Conservation (phyloP, 192 early-diverging fungal genomes). For the Coemansia sp. region DNA sequence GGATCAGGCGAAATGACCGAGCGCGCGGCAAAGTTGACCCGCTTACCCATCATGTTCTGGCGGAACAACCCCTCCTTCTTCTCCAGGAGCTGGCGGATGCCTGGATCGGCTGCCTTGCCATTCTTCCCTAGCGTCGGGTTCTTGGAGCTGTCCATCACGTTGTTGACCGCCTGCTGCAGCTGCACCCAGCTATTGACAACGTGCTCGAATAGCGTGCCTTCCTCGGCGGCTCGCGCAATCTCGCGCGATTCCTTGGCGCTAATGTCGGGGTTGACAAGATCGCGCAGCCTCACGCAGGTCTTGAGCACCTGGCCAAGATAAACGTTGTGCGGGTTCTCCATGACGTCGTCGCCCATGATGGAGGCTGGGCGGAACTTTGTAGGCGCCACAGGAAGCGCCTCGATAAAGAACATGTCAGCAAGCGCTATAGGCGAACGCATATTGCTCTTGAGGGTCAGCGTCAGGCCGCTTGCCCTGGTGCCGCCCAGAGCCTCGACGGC, state of each 20-base stretch:
- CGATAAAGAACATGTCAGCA: constrained; percentile 91
- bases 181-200: constrained; percentile 67
- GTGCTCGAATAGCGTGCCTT: constrained; percentile 39
- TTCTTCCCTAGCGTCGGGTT: constrained; percentile 62
- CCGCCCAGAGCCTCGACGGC: constrained; percentile 22
- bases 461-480: constrained; percentile 1
- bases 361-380: constrained; percentile 92
- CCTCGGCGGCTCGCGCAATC: constrained; percentile 21
- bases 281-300: constrained; percentile 66
- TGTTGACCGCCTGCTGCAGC: constrained; percentile 88
- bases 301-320: constrained; percentile 82
- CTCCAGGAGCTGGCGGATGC: constrained; percentile 94
- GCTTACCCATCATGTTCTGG: constrained; percentile 99
- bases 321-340: constrained; percentile 96
- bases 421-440: constrained; percentile 52
- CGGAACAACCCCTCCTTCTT: constrained; percentile 99
- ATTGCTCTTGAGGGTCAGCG: constrained; percentile 39
- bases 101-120: constrained; percentile 75
- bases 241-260: constrained; percentile 16
- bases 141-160: constrained; percentile 89
- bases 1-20: constrained; percentile 98
- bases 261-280: constrained; percentile 45
- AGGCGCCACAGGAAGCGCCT: constrained; percentile 87
- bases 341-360: constrained; percentile 82
- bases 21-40: constrained; percentile 98